Percentiles rank a stretch among this genome's conserved stretches.
Conservation (phyloP, 2,329 filamentous ascomycete genomes). For the Venturia effusa region DNA sequence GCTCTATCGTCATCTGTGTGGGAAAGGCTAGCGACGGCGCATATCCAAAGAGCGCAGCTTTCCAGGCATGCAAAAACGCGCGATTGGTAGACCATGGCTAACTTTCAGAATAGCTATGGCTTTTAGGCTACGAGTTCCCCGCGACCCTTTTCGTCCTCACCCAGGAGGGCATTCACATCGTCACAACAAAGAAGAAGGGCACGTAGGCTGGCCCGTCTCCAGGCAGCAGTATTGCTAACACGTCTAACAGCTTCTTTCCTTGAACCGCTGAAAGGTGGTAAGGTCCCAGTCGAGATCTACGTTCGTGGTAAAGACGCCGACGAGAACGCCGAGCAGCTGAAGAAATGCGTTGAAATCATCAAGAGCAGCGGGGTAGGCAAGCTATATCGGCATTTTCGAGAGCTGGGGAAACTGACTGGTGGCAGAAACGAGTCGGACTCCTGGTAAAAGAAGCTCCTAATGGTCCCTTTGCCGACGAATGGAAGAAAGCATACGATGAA, state of each 20-base stretch:
- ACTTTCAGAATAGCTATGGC: conserved; percentile 65
- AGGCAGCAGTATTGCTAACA: neutral
- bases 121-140: conserved; percentile 96
- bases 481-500: conserved; percentile 73
- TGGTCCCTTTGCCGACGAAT: conserved; percentile 90
- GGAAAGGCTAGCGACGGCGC: conserved; percentile 87
- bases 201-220: conserved; percentile 13
- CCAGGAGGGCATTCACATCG: conserved; percentile 73
- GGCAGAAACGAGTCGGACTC: conserved; percentile 77
- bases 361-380: conserved; percentile 70
- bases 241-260: conserved; percentile 67
- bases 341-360: conserved; percentile 73
- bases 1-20: conserved; percentile 81
- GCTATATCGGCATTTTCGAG: neutral
- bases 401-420: conserved; percentile 11
- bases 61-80: conserved; percentile 58
- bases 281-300: conserved; percentile 83
- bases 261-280: conserved; percentile 82
- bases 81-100: conserved; percentile 5
- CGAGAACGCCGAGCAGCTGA: conserved; percentile 83
- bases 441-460: conserved; percentile 73
- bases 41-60: conserved; percentile 92
- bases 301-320: conserved; percentile 85
- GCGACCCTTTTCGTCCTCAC: conserved; percentile 92
- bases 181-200: conserved; percentile 98